Evolutionary conservation across 768 basidiomycete genomes (phyloP).

Genomic region (Crassisporium funariophilum): DNA sequence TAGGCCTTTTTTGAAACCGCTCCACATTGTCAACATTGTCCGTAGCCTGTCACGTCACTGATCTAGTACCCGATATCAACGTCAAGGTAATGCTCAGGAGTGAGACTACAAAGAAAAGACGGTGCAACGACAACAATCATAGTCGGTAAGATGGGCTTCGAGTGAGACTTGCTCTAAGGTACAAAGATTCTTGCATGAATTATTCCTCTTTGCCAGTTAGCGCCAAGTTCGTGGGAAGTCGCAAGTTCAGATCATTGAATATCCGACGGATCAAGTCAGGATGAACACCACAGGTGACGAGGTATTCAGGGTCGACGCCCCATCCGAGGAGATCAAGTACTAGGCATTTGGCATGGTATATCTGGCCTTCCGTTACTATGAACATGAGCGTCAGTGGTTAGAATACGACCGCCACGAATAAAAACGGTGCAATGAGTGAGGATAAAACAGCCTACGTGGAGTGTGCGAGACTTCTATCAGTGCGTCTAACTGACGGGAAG

Average conservation of each 20-base stretch:
- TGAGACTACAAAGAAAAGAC: too few species aligned
- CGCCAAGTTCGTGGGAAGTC: constrained; percentile 32
- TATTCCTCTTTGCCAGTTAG: constrained; percentile 17
- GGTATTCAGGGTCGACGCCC: constrained; percentile 53
- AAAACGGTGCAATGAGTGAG: constrained; percentile 6
- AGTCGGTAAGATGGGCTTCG: too few species aligned
- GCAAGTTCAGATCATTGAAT: constrained; percentile 45
- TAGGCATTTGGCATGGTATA: constrained; percentile 45
- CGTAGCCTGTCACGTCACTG: too few species aligned
- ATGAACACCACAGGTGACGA: constrained; percentile 47
- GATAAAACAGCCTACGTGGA: constrained; percentile 6
- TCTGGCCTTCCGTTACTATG: constrained; percentile 43
- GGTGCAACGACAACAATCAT: too few species aligned
- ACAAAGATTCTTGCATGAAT: too few species aligned
- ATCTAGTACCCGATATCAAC: too few species aligned
- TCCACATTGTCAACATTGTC: too few species aligned
- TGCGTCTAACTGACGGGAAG: background rate
- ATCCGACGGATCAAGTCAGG: constrained; percentile 37
- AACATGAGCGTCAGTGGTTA: constrained; percentile 8
- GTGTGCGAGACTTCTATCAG: background rate
- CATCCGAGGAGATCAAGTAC: constrained; percentile 60
- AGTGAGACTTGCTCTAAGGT: too few species aligned
- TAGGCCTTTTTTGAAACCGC: too few species aligned
- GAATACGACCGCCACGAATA: constrained; percentile 1
- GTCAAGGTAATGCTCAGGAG: too few species aligned